These are phyloP conservation scores for Colletotrichum sublineola DNA, from an alignment of 2,329 filamentous ascomycete species.

Conservation along the genomic window DNA sequence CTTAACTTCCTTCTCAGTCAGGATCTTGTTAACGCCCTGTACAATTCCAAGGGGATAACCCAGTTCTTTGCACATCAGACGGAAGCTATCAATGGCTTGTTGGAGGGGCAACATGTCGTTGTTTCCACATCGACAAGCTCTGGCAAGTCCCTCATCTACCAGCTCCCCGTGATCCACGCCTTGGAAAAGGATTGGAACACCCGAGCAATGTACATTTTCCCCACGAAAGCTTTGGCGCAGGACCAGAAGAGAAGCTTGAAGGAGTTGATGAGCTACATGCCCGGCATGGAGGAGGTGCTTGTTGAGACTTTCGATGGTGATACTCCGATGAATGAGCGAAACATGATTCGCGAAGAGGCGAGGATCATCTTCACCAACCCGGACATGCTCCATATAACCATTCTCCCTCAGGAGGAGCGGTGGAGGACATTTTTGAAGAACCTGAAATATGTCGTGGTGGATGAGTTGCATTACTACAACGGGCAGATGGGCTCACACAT, in stretches of 20 bases:
- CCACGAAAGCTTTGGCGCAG: constrained; percentile 95
- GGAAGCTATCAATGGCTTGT: constrained; percentile 89
- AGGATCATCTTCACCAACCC: constrained; percentile 97
- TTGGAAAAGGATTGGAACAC: constrained; percentile 82
- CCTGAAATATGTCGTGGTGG: constrained; percentile 89
- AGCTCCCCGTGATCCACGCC: constrained; percentile 89
- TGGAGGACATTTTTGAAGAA: constrained; percentile 94
- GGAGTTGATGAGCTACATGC: constrained; percentile 86
- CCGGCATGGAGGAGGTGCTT: constrained; percentile 78
- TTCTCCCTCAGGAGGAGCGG: constrained; percentile 89
- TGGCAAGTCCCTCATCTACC: constrained; percentile 98
- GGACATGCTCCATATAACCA: constrained; percentile 96
- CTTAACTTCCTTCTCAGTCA: constrained; percentile 90
- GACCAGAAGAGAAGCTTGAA: constrained; percentile 92
- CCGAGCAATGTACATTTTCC: constrained; percentile 97
- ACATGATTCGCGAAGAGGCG: constrained; percentile 86
- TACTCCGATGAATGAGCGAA: constrained; percentile 84
- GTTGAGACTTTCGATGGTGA: constrained; percentile 98
- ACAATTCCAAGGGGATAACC: constrained; percentile 89
- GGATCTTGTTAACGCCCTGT: constrained; percentile 93
- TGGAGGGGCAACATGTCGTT: constrained; percentile 87
- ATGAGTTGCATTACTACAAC: constrained; percentile 96
- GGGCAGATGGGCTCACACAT: constrained; percentile 94
- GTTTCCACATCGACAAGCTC: constrained; percentile 96
- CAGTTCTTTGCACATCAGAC: constrained; percentile 92